These are phyloP conservation scores for Suhomyces yuchorum DNA, from an alignment of 1,139 yeast genomes.

Conservation along the genomic window DNA sequence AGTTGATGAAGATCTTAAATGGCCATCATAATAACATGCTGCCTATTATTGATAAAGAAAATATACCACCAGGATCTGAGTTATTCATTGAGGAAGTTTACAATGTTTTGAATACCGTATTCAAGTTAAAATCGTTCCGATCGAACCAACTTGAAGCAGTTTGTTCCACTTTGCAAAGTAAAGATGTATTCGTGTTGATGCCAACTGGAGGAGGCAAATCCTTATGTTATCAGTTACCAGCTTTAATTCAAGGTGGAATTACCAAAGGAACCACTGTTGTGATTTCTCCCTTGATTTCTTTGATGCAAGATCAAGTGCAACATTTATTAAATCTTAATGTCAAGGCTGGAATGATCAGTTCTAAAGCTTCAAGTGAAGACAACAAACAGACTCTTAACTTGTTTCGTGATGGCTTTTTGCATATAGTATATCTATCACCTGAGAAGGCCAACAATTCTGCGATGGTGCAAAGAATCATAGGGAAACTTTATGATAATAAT, in stretches of 20 bases:
- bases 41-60: slow-evolving; percentile 15
- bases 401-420: slow-evolving; percentile 67
- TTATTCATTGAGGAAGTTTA: slow-evolving; percentile 58
- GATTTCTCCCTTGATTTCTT: slow-evolving; percentile 88
- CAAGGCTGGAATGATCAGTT: slow-evolving; percentile 86
- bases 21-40: slow-evolving; percentile 16
- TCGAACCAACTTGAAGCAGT: slow-evolving; percentile 87
- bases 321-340: slow-evolving; percentile 70
- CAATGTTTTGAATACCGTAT: slow-evolving; percentile 55
- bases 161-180: slow-evolving; percentile 74
- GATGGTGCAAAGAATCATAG: slow-evolving; percentile 67
- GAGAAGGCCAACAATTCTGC: slow-evolving; percentile 87
- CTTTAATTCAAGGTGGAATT: slow-evolving; percentile 71
- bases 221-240: slow-evolving; percentile 93
- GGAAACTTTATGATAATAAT: slow-evolving; percentile 53
- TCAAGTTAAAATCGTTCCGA: slow-evolving; percentile 70
- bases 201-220: slow-evolving; percentile 99
- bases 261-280: slow-evolving; percentile 89
- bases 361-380: slow-evolving; percentile 68
- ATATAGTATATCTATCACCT: slow-evolving; percentile 87
- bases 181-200: slow-evolving; percentile 93
- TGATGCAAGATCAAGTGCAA: slow-evolving; percentile 97
- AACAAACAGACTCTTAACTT: slow-evolving; percentile 62
- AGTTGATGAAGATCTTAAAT: slow-evolving; percentile 28
- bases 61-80: slow-evolving; percentile 37